Base-by-base conservation (phyloP, 2,329 filamentous ascomycete species). In the Esteya vermicola region DNA sequence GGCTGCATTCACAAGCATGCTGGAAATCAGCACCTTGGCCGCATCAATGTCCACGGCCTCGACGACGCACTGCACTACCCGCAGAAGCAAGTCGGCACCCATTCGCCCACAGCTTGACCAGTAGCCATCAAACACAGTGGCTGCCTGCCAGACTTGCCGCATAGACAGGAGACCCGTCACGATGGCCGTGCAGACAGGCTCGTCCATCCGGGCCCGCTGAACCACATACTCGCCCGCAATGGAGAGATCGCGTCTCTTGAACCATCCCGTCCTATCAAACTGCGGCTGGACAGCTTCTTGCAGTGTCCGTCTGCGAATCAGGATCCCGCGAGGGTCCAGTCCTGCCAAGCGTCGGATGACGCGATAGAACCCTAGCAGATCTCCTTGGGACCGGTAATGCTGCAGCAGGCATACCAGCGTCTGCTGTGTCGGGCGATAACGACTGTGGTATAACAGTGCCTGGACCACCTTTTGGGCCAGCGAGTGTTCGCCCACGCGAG, bases 391-490 rank as follows among this genome's bases (percentile, higher is more conserved):
- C 28, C 60, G 63, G 50, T 68, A 69, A 47, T 74, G 70, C 34
- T 67, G 62, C 18, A 75, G 49, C 16, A 75, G 54, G 42, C 63
- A 67, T 7, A 64, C 54, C 19, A 65, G 56, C 0, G 70, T 73
- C 20, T 63, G 62, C 33, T 63, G 56, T 1, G 69, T 72, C 3
- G 69, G 67, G 27, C 52, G 58, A 33, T 70, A 51, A 4, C 55
- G 55, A 28, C 60, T 67, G 9, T 57, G 48, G 31, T 62, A 47
- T 32, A 72, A 55, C 39, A 73, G 69, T 0, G 64, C 67, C 37
- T 70, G 56, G 18, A 74, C 60, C 25, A 79, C 61, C n/a, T 61
- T 50, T 28, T 73, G 62, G 4, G 70, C 65, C 16, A 79, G 57
- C 28, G 60, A 57, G 41, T 67, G 61, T 39, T 67, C 59, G 22